Evolutionary conservation across 2,329 filamentous ascomycete genomes (phyloP), one percentile per base, ranked within the genome.

Genomic region (Sporothrix pallida): DNA sequence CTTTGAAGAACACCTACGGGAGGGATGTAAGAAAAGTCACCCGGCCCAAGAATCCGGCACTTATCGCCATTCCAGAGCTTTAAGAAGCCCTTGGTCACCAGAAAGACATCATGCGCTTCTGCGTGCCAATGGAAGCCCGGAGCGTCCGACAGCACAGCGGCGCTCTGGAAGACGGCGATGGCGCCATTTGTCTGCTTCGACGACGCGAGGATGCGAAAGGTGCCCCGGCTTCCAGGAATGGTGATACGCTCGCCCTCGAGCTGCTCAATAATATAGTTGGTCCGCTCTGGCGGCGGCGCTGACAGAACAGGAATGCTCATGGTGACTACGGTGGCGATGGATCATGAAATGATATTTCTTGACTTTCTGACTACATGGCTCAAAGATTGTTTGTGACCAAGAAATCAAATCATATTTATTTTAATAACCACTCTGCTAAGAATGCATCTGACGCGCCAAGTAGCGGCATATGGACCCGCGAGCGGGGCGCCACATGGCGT

Each of bases 61-160:
- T 56, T 70, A 48, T 70, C 67, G 15, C 67, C 67, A 17, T 70
- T 70, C 67, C 67, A 70, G 8, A 70, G 67, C 50, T 70, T 70
- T 13, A 70, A 12, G 17, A 54, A 70, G 2, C 67, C 67, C 26
- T 70, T 70, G 13, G 67, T 70, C 17, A 70, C 67, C 15, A 70
- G 17, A 15, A 70, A 70, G 26, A 70, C 67, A 70, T 70, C 67
- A 15, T 70, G 67, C 6, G 67, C 67, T 13, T 62, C 58, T 3
- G 37, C 26, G 58, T 62, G 58, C 58, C 58, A 62, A 23, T 62
- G 58, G 13, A 62, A 62, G 7, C 58, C 58, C 15, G 58, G 58
- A 1, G 58, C 58, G 26, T 62, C 58, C 5, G 58, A 62, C 2
- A 62, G 58, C 6, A 31, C 42, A 8, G 58, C 58, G 5, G 26